A percentile compares a stretch with the other conserved stretches of the same genome.
Evolutionary conservation across 805 yeast genomes (phyloP).

Genomic region (Kockiozyma suomiensis): DNA sequence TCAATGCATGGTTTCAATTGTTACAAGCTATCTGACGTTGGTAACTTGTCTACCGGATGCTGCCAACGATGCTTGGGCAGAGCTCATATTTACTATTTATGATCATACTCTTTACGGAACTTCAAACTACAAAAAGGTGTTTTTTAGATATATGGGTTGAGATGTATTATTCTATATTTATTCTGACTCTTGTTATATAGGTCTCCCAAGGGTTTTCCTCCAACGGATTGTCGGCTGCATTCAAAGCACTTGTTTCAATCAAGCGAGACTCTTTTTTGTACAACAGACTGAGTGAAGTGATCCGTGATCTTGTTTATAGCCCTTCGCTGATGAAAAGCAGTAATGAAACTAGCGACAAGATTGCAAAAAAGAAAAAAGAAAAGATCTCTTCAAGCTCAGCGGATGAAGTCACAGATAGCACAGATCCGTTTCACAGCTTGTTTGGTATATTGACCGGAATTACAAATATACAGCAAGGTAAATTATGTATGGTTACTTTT

Average conservation of each 20-base stretch:
- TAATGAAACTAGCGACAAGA: background rate
- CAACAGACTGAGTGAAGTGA: slow-evolving; percentile 39
- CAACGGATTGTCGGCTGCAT: background rate
- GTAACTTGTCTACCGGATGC: background rate
- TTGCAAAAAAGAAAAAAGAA: background rate
- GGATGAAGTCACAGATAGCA: background rate
- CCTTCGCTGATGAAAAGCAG: slow-evolving; percentile 23
- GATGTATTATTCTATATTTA: too few relatives aligned
- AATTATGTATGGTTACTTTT: background rate
- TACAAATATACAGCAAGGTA: slow-evolving; percentile 12
- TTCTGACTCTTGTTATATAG: background rate
- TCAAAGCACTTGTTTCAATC: background rate
- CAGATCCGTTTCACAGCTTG: slow-evolving; percentile 11
- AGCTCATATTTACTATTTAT: slow-evolving; percentile 12
- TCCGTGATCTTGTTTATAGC: slow-evolving; percentile 36
- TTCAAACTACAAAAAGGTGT: slow-evolving; percentile 25
- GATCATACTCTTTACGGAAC: slow-evolving; percentile 22
- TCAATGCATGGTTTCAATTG: slow-evolving; percentile 16
- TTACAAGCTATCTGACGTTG: slow-evolving; percentile 9
- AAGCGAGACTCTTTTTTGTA: slow-evolving; percentile 36
- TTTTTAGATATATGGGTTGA: too few relatives aligned
- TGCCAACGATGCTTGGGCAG: background rate
- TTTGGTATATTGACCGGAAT: slow-evolving; percentile 10
- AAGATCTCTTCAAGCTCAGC: background rate
- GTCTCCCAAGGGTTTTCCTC: slow-evolving; percentile 12